Conservation (phyloP, 805 yeast genomes). For the Wickerhamia fluorescens region DNA sequence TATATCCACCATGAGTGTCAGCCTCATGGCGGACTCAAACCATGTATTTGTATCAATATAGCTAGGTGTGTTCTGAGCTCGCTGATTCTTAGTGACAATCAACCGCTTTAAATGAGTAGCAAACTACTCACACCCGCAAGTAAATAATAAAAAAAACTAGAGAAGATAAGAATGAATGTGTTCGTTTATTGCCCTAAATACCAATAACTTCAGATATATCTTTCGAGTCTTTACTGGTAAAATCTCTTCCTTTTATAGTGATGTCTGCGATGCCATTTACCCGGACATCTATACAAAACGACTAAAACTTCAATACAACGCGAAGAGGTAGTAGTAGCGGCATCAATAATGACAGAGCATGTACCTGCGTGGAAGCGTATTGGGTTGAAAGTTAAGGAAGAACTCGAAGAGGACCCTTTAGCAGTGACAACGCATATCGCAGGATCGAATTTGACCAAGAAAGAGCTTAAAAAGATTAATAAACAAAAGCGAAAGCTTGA, state of each 20-base stretch:
- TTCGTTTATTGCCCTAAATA: too few relatives aligned
- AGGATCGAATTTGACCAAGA: slow-evolving; percentile 32
- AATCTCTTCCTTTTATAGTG: too few relatives aligned
- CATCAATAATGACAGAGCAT: slow-evolving; percentile 5
- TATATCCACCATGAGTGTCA: slow-evolving; percentile 35
- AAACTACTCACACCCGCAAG: slow-evolving; percentile 13
- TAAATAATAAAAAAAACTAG: slow-evolving; percentile 1
- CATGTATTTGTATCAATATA: slow-evolving; percentile 29
- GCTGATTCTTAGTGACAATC: slow-evolving; percentile 5
- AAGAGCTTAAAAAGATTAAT: slow-evolving; percentile 36
- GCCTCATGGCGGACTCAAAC: slow-evolving; percentile 38
- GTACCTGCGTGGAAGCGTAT: slow-evolving; percentile 83
- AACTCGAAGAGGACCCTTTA: slow-evolving; percentile 38
- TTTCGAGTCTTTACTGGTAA: too few relatives aligned
- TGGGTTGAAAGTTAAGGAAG: slow-evolving; percentile 57
- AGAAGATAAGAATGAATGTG: too few relatives aligned
- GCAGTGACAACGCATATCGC: slow-evolving; percentile 40
- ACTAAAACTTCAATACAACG: too few relatives aligned
- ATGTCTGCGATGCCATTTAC: slow-evolving; percentile 4
- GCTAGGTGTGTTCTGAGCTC: slow-evolving; percentile 18
- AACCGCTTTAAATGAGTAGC: too few relatives aligned
- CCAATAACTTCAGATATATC: too few relatives aligned
- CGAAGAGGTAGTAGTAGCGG: too few relatives aligned
- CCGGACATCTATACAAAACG: slow-evolving; percentile 7
- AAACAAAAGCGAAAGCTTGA: slow-evolving; percentile 22